Evolutionary conservation across 1,139 yeast species (phyloP).

Genomic region (Torulaspora globosa): DNA sequence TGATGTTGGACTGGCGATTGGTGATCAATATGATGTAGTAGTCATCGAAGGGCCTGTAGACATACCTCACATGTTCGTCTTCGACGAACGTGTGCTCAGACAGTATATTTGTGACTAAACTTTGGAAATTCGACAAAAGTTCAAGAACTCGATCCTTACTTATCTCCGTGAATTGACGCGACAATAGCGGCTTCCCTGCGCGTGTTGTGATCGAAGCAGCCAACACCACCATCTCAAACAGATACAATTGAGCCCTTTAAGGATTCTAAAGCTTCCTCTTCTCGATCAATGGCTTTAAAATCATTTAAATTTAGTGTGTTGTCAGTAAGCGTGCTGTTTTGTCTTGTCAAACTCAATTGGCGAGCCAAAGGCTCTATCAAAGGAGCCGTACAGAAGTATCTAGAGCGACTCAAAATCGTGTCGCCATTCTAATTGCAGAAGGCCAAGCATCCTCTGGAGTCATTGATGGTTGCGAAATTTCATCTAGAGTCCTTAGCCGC

Average conservation of each 20-base stretch:
- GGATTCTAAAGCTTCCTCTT: neutral
- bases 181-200: slow-evolving; percentile 88
- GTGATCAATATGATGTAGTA: slow-evolving; percentile 88
- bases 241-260: neutral
- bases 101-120: slow-evolving; percentile 63
- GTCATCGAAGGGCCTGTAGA: slow-evolving; percentile 94
- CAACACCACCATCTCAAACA: slow-evolving; percentile 56
- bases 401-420: neutral
- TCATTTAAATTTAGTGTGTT: neutral
- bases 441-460: slow-evolving; percentile 5
- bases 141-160: slow-evolving; percentile 83
- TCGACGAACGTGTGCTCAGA: slow-evolving; percentile 93
- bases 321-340: slow-evolving; percentile 5
- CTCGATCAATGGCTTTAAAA: neutral
- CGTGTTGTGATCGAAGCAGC: slow-evolving; percentile 96
- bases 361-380: neutral
- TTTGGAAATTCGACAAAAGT: slow-evolving; percentile 80
- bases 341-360: neutral
- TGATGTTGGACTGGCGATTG: slow-evolving; percentile 83
- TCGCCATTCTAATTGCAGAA: slow-evolving; percentile 8
- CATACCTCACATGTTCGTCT: slow-evolving; percentile 87
- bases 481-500: slow-evolving; percentile 2
- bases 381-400: slow-evolving; percentile 4
- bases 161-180: slow-evolving; percentile 88
- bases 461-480: neutral